Evolutionary conservation across 1,284 basidiomycete genomes (phyloP).

Genomic region (Wallemia hederae): DNA sequence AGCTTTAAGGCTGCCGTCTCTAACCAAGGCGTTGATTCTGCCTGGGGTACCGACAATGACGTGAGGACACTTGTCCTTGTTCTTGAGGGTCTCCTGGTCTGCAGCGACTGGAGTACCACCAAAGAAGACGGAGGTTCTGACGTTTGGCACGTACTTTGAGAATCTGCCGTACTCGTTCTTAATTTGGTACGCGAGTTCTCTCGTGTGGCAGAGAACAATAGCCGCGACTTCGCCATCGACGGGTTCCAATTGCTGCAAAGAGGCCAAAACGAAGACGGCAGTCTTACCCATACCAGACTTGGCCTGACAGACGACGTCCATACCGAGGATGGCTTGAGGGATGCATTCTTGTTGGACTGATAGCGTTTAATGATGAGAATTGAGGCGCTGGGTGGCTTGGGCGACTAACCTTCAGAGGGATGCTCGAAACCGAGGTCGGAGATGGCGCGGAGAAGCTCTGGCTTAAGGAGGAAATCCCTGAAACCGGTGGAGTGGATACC

Average conservation of each 20-base stretch:
- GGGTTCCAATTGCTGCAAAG: constrained; percentile 91
- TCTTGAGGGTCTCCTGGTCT: constrained; percentile 75
- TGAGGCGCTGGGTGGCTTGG: not conserved
- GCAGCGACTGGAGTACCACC: constrained; percentile 85
- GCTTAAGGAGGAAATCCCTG: constrained; percentile 87
- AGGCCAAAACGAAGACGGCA: constrained; percentile 92
- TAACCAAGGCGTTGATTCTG: constrained; percentile 63
- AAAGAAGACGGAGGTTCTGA: constrained; percentile 90
- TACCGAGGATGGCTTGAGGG: constrained; percentile 93
- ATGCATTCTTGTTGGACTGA: constrained; percentile 99
- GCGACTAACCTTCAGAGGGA: constrained; percentile 69
- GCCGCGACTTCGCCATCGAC: constrained; percentile 95
- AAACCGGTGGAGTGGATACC: constrained; percentile 91
- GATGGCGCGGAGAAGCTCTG: constrained; percentile 86
- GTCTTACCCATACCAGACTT: constrained; percentile 99
- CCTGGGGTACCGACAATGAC: constrained; percentile 96
- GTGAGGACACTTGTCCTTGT: constrained; percentile 94
- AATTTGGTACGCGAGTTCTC: constrained; percentile 98
- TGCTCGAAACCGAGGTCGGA: constrained; percentile 98
- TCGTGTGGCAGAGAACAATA: constrained; percentile 92
- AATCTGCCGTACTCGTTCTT: constrained; percentile 99
- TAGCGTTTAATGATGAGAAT: not conserved
- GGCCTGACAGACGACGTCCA: constrained; percentile 98
- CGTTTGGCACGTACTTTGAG: constrained; percentile 98
- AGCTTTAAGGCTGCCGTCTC: constrained; percentile 76